A percentile compares a stretch with the other conserved stretches of the same genome.
Conservation (phyloP, 768 basidiomycete genomes). For the Boletellus ananas region DNA sequence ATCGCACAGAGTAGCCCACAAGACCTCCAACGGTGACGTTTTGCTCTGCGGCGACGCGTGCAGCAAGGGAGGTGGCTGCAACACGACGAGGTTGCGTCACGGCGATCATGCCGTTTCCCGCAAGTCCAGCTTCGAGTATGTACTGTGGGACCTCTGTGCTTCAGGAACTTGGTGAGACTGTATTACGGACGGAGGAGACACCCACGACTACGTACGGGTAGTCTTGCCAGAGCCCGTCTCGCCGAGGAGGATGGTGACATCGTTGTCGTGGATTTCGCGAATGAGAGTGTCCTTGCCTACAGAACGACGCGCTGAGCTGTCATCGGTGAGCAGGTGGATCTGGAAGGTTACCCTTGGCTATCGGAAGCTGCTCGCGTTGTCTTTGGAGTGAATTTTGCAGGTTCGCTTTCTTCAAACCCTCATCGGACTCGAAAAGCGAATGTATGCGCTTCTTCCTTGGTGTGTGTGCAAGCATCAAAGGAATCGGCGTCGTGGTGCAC, state of each 20-base stretch:
- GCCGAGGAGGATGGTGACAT: conserved; percentile 86
- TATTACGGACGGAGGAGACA: background rate
- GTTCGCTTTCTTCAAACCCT: conserved; percentile 9
- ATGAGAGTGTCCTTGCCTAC: conserved; percentile 74
- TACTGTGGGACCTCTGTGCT: conserved; percentile 93
- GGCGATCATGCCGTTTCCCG: conserved; percentile 71
- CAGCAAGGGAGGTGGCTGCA: conserved; percentile 91
- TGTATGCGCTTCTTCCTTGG: conserved; percentile 27
- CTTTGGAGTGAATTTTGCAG: conserved; percentile 43
- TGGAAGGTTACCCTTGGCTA: conserved; percentile 56
- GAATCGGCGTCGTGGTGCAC: background rate
- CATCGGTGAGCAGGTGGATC: background rate
- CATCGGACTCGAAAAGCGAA: conserved; percentile 16
- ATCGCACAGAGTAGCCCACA: conserved; percentile 95
- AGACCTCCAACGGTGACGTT: conserved; percentile 63
- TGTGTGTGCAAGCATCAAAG: conserved; percentile 17
- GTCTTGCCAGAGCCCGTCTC: conserved; percentile 99
- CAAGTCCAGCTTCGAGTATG: conserved; percentile 76
- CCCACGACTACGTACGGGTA: conserved; percentile 68
- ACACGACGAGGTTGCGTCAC: conserved; percentile 95
- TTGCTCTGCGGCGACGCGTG: conserved; percentile 85
- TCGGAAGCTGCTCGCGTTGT: conserved; percentile 70
- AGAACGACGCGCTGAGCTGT: background rate
- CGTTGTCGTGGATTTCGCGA: conserved; percentile 68
- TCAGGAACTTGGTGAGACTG: conserved; percentile 25